Percentiles rank a stretch among this genome's conserved stretches.
phyloP scores from a whole-genome alignment of 768 basidiomycete species.

The Filobasidium wieringae region DNA sequence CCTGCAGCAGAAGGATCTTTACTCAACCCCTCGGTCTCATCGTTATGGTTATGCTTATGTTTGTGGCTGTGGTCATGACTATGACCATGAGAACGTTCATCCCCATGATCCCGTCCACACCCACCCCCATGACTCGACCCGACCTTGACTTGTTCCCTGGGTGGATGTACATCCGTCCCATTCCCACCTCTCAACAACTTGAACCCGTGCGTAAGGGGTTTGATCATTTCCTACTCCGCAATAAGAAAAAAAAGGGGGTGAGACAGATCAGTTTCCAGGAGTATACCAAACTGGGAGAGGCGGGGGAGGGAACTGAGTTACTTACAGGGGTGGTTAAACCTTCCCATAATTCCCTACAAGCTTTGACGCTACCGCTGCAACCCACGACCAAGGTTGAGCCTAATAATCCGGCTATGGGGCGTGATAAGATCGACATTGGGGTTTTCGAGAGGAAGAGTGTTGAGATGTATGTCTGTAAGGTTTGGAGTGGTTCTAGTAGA shows the following conservation, averaged over 20 bases:
- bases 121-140: background rate
- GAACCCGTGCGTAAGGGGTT: constrained; percentile 15
- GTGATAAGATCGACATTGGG: constrained; percentile 65
- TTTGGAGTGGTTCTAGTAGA: constrained; percentile 42
- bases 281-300: constrained; percentile 36
- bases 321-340: constrained; percentile 46
- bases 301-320: constrained; percentile 60
- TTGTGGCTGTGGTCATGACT: constrained; percentile 16
- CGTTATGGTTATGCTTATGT: constrained; percentile 36
- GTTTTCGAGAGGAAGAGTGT: constrained; percentile 60
- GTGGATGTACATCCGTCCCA: constrained; percentile 50
- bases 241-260: too few relatives aligned
- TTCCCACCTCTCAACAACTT: constrained; percentile 45
- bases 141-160: constrained; percentile 40
- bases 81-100: constrained; percentile 12
- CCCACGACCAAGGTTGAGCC: constrained; percentile 59
- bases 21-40: constrained; percentile 48
- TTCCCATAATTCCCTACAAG: constrained; percentile 53
- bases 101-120: background rate
- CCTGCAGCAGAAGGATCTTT: constrained; percentile 33
- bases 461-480: constrained; percentile 63
- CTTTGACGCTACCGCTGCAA: constrained; percentile 74
- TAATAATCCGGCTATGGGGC: constrained; percentile 68
- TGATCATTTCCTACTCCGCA: constrained; percentile 2
- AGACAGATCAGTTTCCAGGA: background rate